phyloP scores from a whole-genome alignment of 805 yeast species.

The Ogataea pignaliae region DNA sequence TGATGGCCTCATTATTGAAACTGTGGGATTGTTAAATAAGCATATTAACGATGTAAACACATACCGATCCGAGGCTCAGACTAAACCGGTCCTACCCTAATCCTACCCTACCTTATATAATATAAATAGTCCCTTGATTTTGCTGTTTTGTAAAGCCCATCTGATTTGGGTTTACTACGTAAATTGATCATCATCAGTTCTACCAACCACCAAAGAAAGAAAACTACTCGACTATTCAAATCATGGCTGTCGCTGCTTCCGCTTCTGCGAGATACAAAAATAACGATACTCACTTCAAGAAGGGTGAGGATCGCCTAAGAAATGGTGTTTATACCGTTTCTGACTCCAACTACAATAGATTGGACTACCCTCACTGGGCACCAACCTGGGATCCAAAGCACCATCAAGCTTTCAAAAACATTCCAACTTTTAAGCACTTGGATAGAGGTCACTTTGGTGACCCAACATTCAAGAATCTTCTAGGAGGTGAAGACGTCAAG shows the following conservation, averaged over 20 bases:
- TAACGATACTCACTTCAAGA: constrained; percentile 39
- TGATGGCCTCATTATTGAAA: too few relatives aligned
- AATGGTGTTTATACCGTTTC: constrained; percentile 45
- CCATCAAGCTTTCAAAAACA: constrained; percentile 29
- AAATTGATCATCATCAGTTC: too few relatives aligned
- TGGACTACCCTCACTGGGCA: constrained; percentile 48
- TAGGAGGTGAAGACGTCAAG: constrained; percentile 26
- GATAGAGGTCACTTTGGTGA: constrained; percentile 66
- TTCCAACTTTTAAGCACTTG: constrained; percentile 46
- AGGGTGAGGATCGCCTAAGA: constrained; percentile 43
- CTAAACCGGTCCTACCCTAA: too few relatives aligned
- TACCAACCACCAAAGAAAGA: not conserved
- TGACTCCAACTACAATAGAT: constrained; percentile 31
- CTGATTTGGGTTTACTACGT: too few relatives aligned
- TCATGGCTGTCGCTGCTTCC: not conserved
- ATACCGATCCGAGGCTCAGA: too few relatives aligned
- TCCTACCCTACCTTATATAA: too few relatives aligned
- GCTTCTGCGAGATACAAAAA: not conserved
- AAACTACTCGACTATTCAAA: not conserved
- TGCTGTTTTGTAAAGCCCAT: too few relatives aligned
- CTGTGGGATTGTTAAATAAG: too few relatives aligned
- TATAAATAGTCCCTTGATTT: too few relatives aligned
- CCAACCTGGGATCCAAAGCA: constrained; percentile 63
- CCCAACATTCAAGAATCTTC: constrained; percentile 45
- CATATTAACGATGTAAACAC: too few relatives aligned